Percentiles rank a stretch among this genome's conserved stretches.
These are phyloP conservation scores for Tetrahymena borealis DNA, from an alignment of 73 alveolate species.

Conservation along the genomic window DNA sequence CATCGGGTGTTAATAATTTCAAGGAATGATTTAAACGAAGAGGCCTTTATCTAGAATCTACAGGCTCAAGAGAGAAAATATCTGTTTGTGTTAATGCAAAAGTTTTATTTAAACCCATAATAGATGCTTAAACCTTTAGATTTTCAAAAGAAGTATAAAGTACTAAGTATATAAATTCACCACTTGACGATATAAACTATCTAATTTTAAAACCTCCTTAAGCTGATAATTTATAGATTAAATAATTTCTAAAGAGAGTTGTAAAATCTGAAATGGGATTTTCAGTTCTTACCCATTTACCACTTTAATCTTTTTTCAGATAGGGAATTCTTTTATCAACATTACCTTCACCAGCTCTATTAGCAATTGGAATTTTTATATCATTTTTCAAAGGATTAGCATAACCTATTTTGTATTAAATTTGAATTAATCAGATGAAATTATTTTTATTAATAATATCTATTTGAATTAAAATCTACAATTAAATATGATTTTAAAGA, in stretches of 20 bases:
- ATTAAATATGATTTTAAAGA: too few relatives aligned
- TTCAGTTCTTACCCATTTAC: constrained; percentile 1
- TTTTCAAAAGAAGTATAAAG: constrained; percentile 22
- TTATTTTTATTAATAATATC: too few relatives aligned
- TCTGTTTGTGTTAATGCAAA: constrained; percentile 21
- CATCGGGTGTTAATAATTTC: background rate
- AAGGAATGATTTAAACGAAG: constrained; percentile 23
- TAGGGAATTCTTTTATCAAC: background rate
- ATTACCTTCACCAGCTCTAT: background rate
- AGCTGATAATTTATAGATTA: constrained; percentile 9
- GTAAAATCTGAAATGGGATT: constrained; percentile 12
- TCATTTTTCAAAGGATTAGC: background rate
- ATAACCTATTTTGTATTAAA: too few relatives aligned
- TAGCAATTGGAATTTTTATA: background rate
- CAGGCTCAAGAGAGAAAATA: constrained; percentile 31
- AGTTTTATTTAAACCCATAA: constrained; percentile 11
- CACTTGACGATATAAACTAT: constrained; percentile 5
- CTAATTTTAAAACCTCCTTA: constrained; percentile 26
- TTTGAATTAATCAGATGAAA: too few relatives aligned
- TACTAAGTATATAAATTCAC: background rate
- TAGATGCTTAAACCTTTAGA: constrained; percentile 2
- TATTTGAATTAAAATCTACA: too few relatives aligned
- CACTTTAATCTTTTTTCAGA: background rate
- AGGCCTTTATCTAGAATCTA: constrained; percentile 27
- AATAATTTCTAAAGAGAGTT: constrained; percentile 14